Conservation (phyloP, 2,329 filamentous ascomycete genomes). For the Verticillium longisporum region DNA sequence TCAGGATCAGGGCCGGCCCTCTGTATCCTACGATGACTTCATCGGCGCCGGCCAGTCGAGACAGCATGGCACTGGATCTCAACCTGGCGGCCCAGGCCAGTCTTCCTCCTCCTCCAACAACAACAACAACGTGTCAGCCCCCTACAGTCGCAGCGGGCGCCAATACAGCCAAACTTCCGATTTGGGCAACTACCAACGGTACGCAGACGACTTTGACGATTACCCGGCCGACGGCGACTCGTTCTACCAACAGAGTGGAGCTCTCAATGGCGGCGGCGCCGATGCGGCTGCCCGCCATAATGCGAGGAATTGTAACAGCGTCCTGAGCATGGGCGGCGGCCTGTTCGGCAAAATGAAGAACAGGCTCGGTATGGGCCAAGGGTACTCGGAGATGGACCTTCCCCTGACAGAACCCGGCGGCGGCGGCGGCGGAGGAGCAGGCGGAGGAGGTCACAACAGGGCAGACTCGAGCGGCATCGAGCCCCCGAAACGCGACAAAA, state of each 20-base stretch:
- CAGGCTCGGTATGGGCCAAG: constrained; percentile 78
- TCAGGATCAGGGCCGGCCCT: constrained; percentile 59
- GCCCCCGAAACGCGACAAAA: constrained; percentile 40
- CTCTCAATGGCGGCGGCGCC: constrained; percentile 47
- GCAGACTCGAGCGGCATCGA: constrained; percentile 31
- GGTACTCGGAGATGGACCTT: constrained; percentile 97
- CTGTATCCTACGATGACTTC: constrained; percentile 91
- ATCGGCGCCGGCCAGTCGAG: constrained; percentile 60
- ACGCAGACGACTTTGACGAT: constrained; percentile 83
- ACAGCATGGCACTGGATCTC: constrained; percentile 36
- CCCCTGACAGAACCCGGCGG: constrained; percentile 79
- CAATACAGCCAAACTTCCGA: constrained; percentile 72
- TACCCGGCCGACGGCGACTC: constrained; percentile 71
- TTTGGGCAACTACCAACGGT: constrained; percentile 81
- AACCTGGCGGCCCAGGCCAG: constrained; percentile 18
- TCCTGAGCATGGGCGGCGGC: constrained; percentile 79
- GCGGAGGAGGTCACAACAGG: constrained; percentile 30
- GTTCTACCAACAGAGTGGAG: constrained; percentile 71
- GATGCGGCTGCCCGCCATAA: constrained; percentile 34
- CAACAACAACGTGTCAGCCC: constrained; percentile 21
- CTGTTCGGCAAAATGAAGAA: constrained; percentile 83
- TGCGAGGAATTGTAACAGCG: constrained; percentile 78
- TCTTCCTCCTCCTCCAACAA: constrained; percentile 3
- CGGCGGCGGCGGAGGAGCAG: constrained; percentile 28
- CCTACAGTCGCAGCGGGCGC: constrained; percentile 35